These are phyloP conservation scores for Candida broadrunensis DNA, from an alignment of 805 yeast genomes.

Conservation along the genomic window DNA sequence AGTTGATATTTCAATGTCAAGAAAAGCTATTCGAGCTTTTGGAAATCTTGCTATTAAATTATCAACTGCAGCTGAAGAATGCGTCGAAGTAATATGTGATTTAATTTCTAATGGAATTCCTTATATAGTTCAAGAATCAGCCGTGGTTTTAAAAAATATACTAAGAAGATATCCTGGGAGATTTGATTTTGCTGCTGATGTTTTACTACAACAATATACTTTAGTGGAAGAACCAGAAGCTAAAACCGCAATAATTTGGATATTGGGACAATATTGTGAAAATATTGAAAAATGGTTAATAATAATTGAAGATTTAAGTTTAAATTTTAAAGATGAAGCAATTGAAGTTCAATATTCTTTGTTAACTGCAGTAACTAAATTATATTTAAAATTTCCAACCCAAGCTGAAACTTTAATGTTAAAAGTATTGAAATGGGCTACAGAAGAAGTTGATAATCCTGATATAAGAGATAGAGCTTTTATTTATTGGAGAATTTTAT, in stretches of 20 bases:
- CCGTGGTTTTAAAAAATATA: slow-evolving; percentile 72
- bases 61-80: slow-evolving; percentile 55
- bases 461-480: slow-evolving; percentile 84
- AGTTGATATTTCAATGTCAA: slow-evolving; percentile 79
- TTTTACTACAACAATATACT: slow-evolving; percentile 30
- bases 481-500: slow-evolving; percentile 79
- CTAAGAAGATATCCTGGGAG: slow-evolving; percentile 69
- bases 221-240: slow-evolving; percentile 73
- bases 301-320: slow-evolving; percentile 41
- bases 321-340: slow-evolving; percentile 58
- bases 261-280: slow-evolving; percentile 68
- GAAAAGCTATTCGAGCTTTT: slow-evolving; percentile 84
- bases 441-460: slow-evolving; percentile 76
- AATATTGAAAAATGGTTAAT: slow-evolving; percentile 41
- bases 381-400: slow-evolving; percentile 56
- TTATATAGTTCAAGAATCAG: slow-evolving; percentile 76
- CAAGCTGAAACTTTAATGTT: slow-evolving; percentile 57
- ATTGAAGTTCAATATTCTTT: slow-evolving; percentile 71
- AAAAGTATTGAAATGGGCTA: slow-evolving; percentile 58
- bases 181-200: slow-evolving; percentile 35
- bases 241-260: slow-evolving; percentile 77
- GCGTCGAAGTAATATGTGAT: slow-evolving; percentile 60
- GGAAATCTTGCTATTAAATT: slow-evolving; percentile 85
- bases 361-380: slow-evolving; percentile 71
- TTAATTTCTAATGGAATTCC: slow-evolving; percentile 64